These are phyloP conservation scores for Microthyrium microscopicum DNA, from an alignment of 2,329 filamentous ascomycete species.

Conservation along the genomic window DNA sequence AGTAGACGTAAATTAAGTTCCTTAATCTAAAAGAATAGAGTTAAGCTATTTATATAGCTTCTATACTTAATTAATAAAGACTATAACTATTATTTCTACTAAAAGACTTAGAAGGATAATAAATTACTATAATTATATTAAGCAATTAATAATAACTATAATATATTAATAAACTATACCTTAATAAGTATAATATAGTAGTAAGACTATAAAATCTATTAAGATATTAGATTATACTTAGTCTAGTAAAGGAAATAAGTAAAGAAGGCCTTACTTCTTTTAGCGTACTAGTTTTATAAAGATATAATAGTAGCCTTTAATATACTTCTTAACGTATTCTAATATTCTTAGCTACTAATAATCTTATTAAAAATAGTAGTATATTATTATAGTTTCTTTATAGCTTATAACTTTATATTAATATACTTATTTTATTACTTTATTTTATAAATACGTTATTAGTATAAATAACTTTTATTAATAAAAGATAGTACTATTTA, in stretches of 20 bases:
- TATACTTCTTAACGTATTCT: conserved; percentile 10
- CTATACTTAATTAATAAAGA: conserved; percentile 5
- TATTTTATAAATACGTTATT: neutral
- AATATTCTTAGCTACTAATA: conserved; percentile 11
- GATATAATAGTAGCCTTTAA: conserved; percentile 9
- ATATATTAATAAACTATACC: conserved; percentile 9
- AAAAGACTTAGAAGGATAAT: too few relatives aligned
- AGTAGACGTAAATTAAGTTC: conserved; percentile 4
- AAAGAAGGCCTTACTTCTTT: conserved; percentile 6
- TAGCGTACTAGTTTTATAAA: neutral
- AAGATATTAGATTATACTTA: conserved; percentile 8
- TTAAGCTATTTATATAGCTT: too few relatives aligned
- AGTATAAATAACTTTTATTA: too few relatives aligned
- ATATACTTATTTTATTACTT: too few relatives aligned
- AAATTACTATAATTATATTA: too few relatives aligned
- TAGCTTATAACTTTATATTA: neutral
- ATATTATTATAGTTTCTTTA: neutral
- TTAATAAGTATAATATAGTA: conserved; percentile 2
- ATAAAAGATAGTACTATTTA: neutral
- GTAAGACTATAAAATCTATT: conserved; percentile 9
- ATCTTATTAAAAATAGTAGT: neutral
- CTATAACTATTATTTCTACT: conserved; percentile 9
- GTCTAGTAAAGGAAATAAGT: conserved; percentile 5
- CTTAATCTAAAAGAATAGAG: too few relatives aligned
- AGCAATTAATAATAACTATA: conserved; percentile 12